Evolutionary conservation across 176 grass and related monocot genomes (phyloP).

Genomic region (Aegilops bicornis): DNA sequence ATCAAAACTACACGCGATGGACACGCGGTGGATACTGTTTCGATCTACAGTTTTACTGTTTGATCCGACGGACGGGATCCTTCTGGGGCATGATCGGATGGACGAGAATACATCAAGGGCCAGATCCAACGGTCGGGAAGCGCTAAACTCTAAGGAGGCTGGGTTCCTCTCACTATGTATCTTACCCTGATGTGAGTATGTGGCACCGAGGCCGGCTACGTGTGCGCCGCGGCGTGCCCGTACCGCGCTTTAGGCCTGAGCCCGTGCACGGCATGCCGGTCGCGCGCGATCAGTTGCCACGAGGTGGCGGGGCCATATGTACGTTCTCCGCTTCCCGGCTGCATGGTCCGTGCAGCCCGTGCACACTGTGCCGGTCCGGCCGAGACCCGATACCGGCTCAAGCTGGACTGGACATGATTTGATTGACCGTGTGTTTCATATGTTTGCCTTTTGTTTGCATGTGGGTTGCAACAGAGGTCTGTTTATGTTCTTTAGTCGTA

Average conservation of each 20-base stretch:
- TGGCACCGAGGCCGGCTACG: not conserved
- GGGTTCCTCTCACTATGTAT: too few species aligned
- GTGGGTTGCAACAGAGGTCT: not conserved
- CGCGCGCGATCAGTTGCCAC: not conserved
- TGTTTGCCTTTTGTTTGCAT: not conserved
- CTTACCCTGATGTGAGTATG: not conserved
- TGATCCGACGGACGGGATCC: too few species aligned
- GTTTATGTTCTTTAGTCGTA: not conserved
- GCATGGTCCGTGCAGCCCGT: not conserved
- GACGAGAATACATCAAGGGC: too few species aligned
- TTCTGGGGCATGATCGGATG: too few species aligned
- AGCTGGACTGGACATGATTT: not conserved
- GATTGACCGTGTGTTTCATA: not conserved
- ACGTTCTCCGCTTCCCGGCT: not conserved
- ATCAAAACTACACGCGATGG: too few species aligned
- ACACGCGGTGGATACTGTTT: too few species aligned
- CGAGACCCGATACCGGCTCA: not conserved
- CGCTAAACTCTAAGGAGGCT: too few species aligned
- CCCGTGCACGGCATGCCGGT: not conserved
- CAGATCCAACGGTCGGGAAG: too few species aligned
- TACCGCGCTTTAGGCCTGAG: not conserved
- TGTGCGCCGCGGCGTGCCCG: not conserved
- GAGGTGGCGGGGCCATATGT: not conserved
- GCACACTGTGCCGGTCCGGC: not conserved
- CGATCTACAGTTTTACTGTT: too few species aligned